Evolutionary conservation across 140 eudicot genomes (phyloP).

Genomic region (Senecio squalidus): DNA sequence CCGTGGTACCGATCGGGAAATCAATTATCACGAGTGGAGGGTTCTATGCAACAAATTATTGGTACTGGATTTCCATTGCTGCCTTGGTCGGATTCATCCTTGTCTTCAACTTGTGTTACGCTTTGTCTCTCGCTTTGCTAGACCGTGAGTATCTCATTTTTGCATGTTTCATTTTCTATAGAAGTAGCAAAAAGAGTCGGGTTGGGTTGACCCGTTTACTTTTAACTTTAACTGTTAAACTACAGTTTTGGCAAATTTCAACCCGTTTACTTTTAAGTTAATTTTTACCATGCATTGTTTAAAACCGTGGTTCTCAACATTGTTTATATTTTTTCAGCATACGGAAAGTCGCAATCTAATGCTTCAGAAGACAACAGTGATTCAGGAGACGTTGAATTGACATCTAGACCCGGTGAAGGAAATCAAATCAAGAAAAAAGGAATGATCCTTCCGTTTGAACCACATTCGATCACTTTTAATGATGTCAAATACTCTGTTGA

Average conservation of each 20-base stretch:
- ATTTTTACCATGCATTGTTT: background rate
- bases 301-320: constrained; percentile 4
- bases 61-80: constrained; percentile 78
- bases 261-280: background rate
- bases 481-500: constrained; percentile 58
- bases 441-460: constrained; percentile 67
- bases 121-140: constrained; percentile 45
- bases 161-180: background rate
- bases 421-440: constrained; percentile 36
- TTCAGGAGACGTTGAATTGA: constrained; percentile 27
- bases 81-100: constrained; percentile 55
- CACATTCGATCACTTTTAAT: constrained; percentile 53
- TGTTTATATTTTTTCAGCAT: constrained; percentile 34
- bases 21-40: constrained; percentile 40
- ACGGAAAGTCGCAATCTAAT: constrained; percentile 36
- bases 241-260: background rate
- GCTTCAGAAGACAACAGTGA: constrained; percentile 29
- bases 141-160: constrained; percentile 43
- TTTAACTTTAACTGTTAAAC: background rate
- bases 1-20: constrained; percentile 46
- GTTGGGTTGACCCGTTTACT: background rate
- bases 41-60: constrained; percentile 40
- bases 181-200: background rate
- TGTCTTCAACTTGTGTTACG: constrained; percentile 48
- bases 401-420: constrained; percentile 18